Evolutionary conservation across 2,329 filamentous ascomycete species (phyloP).

Genomic region (Aureobasidium uvarum): DNA sequence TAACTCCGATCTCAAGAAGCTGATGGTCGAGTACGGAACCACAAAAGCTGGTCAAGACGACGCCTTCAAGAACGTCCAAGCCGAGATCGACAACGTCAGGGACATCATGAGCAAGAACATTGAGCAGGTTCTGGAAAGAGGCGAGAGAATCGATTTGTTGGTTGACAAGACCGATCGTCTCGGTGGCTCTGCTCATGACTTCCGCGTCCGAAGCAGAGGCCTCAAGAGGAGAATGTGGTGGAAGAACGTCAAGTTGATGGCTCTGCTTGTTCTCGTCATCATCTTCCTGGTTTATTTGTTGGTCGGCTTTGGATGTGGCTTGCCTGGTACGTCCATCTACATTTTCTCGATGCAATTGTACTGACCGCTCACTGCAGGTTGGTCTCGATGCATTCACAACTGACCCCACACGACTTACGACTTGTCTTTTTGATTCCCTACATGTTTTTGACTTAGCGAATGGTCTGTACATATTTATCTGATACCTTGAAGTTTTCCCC

Average conservation of each 20-base stretch:
- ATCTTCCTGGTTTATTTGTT: slow-evolving; percentile 70
- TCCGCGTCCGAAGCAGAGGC: slow-evolving; percentile 80
- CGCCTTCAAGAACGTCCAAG: slow-evolving; percentile 76
- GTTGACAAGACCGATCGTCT: slow-evolving; percentile 96
- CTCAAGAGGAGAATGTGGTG: slow-evolving; percentile 97
- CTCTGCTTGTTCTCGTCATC: slow-evolving; percentile 68
- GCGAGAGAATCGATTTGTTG: slow-evolving; percentile 87
- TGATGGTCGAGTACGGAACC: slow-evolving; percentile 84
- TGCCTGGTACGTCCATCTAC: slow-evolving; percentile 52
- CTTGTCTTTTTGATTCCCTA: background rate
- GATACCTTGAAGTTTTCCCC: background rate
- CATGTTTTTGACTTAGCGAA: background rate
- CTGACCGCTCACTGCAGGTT: slow-evolving; percentile 35
- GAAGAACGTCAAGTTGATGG: slow-evolving; percentile 98
- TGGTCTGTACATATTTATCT: slow-evolving; percentile 16
- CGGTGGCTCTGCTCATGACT: slow-evolving; percentile 84
- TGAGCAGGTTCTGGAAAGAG: slow-evolving; percentile 80
- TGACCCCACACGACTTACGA: slow-evolving; percentile 27
- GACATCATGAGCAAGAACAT: slow-evolving; percentile 97
- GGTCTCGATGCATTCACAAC: slow-evolving; percentile 41
- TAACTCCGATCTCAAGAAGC: slow-evolving; percentile 70
- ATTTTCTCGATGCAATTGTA: slow-evolving; percentile 31
- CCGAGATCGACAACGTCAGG: slow-evolving; percentile 87
- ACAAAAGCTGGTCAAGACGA: slow-evolving; percentile 73
- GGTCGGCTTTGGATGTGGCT: slow-evolving; percentile 68